Conservation (phyloP, 2,329 filamentous ascomycete genomes). For the Calonectria pseudoturangicola region DNA sequence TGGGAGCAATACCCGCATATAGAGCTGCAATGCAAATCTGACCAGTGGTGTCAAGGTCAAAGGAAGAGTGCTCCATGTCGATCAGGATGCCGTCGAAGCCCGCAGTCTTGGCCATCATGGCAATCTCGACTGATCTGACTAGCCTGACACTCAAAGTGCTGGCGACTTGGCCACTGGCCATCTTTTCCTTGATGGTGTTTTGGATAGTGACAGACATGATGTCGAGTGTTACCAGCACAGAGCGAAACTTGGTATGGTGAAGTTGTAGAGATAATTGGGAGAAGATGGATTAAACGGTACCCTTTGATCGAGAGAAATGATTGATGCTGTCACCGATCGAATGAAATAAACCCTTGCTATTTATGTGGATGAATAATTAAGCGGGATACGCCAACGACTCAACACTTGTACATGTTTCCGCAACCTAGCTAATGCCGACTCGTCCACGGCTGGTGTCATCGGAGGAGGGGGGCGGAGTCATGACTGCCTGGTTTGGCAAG, state of each 20-base stretch:
- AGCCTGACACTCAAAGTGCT: slow-evolving; percentile 58
- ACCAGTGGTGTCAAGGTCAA: slow-evolving; percentile 58
- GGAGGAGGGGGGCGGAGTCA: slow-evolving; percentile 11
- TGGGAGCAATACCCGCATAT: slow-evolving; percentile 54
- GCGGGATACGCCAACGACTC: neutral
- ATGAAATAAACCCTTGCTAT: slow-evolving; percentile 10
- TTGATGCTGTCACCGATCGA: no score
- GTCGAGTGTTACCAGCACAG: neutral
- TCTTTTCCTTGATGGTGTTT: slow-evolving; percentile 54
- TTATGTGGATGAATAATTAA: slow-evolving; percentile 26
- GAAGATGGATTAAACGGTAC: neutral
- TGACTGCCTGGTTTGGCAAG: slow-evolving; percentile 4
- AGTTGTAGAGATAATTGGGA: neutral
- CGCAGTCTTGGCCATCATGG: slow-evolving; percentile 58
- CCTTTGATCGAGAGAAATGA: neutral
- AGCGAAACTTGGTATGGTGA: neutral
- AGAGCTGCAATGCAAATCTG: slow-evolving; percentile 57
- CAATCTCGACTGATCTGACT: slow-evolving; percentile 56
- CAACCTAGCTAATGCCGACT: neutral
- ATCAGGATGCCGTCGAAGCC: slow-evolving; percentile 62
- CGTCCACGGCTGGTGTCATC: slow-evolving; percentile 1
- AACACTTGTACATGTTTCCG: neutral
- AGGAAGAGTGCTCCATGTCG: slow-evolving; percentile 61
- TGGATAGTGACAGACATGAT: slow-evolving; percentile 49
- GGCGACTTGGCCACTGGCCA: slow-evolving; percentile 52